phyloP scores from a whole-genome alignment of 208 protist species.

The Naegleria fowleri region DNA sequence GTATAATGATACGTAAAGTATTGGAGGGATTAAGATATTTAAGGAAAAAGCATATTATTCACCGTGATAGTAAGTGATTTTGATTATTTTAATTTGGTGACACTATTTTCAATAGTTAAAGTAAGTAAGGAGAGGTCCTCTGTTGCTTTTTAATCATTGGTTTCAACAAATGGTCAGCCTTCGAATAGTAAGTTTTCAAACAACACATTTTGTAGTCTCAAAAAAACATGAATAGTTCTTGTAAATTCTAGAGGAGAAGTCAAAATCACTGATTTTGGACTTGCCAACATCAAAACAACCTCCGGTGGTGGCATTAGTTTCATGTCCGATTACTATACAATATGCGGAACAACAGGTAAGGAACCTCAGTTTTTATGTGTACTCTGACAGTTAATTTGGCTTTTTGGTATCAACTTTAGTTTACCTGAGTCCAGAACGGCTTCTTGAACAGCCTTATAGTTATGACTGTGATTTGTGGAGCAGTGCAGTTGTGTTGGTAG shows the following conservation, averaged over 20 bases:
- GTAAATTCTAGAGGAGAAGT: background rate
- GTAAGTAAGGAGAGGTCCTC: too few species aligned
- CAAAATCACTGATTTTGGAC: background rate
- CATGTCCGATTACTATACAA: background rate
- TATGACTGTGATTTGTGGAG: conserved; percentile 13
- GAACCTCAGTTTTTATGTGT: too few species aligned
- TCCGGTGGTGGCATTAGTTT: too few species aligned
- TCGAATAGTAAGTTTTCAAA: background rate
- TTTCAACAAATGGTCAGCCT: too few species aligned
- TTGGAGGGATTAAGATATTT: background rate
- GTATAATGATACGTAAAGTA: background rate
- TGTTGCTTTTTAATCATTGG: too few species aligned
- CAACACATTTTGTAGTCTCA: too few species aligned
- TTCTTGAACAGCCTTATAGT: background rate
- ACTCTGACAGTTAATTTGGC: too few species aligned
- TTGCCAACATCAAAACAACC: background rate
- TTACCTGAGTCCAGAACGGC: background rate
- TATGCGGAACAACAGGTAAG: background rate
- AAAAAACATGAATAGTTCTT: too few species aligned
- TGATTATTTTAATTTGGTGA: background rate
- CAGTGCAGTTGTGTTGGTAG: background rate
- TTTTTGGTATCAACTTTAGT: too few species aligned
- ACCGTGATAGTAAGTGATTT: background rate
- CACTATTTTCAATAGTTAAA: background rate
- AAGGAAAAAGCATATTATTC: background rate